Base-by-base conservation (phyloP, 345 rosid species). In the Geranium rotundifolium region DNA sequence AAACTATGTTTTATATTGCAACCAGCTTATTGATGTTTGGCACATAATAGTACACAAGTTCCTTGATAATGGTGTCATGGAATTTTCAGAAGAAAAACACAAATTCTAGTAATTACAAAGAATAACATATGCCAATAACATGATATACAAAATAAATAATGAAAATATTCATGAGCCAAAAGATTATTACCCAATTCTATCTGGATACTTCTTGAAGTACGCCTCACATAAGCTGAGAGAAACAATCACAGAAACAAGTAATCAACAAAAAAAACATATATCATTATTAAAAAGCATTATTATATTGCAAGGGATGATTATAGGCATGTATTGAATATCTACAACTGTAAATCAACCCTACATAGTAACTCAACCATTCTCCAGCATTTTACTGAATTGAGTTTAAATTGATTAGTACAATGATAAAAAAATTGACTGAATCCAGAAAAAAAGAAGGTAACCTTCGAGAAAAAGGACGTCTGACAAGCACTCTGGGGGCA, bases 181-280 rank as follows among this genome's bases (percentile, higher is more conserved):
- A 29, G 4, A 56, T 63, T 57, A 72, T 73, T 84, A 90, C 96
- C 99, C 95, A n/a, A 85, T 88, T 80, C 85, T 85, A 62, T 75
- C 62, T 49, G 97, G 89, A 63, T 88, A 73, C 58, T 93, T 90
- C 82, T 82, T 82, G 86, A 86, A 88, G 77, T 93, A 93, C 14
- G 99, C 86, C 76, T 93, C 99, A 41, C 96, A 93, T 62, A 93
- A 88, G 73, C 97, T 93, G 97, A 50, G 56, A 65, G 39, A 57
- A 69, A 67, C 59, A 60, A 59, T 16, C 29, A 60, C 8, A 63
- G 73, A 46, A 6, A 17, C 34, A 64, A 39, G 6, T 34, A 23
- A 8, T 34, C 10, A 34, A 34, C 41, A 34, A 34, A 34, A 34
- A 34, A 34, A 34, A 4, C 41, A 34, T 34, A 34, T 34, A 34